Evolutionary conservation across 345 rosid genomes (phyloP), one percentile per base, ranked within the genome.

Genomic region (Eutrema yunnanense): DNA sequence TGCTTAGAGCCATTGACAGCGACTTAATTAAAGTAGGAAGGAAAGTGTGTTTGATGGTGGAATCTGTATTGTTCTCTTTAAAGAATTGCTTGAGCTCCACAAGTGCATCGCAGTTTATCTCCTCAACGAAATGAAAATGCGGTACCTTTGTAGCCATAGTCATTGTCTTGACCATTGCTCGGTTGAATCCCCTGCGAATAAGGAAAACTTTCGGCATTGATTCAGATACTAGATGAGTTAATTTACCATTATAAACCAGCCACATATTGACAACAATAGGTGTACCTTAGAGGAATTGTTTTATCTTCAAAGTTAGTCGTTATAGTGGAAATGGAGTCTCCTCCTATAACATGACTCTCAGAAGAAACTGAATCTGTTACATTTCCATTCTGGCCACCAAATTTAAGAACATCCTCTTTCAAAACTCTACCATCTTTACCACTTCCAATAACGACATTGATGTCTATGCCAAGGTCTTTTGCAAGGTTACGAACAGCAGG

Each of bases 121-220:
- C 98, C 75, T 94, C 98, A 13, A 91, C 97, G 57, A 85, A 94
- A 84, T 94, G 86, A 75, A 94, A 94, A 80, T 94, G 98, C 1
- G 98, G 98, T 63, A 94, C 91, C 71, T 83, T 91, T 51, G 92
- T 88, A 49, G 93, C 97, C 92, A 86, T 75, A 50, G 93, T 81
- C 98, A 94, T 94, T 76, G 98, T 81, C 78, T 89, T 94, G 60
- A 89, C 98, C 97, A 94, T 94, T 62, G 95, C 62, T 73, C 98
- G 61, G 78, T 80, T 88, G 75, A 84, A 94, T 51, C 98, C 98
- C 85, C 98, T 94, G 89, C 49, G 73, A 42, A 44, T 33, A 60
- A 40, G 26, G 7, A 62, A 37, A 13, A 44, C 2, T 29, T 48
- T 53, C 41, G 3, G 9, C 37, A 4, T 30, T 48, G n/a, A n/a